phyloP scores from a whole-genome alignment of 495 filamentous ascomycete genomes.

The Hypoxylon lenormandii region DNA sequence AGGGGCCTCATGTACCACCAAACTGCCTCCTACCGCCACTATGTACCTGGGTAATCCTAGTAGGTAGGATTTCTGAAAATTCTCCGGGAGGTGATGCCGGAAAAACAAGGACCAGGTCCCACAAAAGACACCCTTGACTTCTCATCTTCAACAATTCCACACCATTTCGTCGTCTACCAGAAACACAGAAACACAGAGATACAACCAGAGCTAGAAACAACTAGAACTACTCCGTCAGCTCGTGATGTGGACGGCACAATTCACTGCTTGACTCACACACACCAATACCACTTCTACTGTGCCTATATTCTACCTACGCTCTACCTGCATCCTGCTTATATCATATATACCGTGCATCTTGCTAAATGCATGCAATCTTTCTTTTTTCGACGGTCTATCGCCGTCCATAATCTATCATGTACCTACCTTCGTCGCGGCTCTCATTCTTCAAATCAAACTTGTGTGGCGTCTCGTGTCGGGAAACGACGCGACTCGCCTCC shows the following conservation, averaged over 20 bases:
- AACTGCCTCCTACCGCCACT: no score
- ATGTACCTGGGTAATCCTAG: no score
- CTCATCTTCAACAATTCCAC: constrained; percentile 34
- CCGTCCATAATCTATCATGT: background rate
- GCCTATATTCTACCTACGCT: background rate
- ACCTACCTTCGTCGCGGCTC: no score
- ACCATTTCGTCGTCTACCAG: constrained; percentile 25
- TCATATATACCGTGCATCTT: constrained; percentile 11
- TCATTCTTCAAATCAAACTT: no score
- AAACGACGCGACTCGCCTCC: background rate
- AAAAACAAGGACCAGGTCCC: constrained; percentile 4
- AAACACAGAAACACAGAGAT: no score
- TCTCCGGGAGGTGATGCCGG: constrained; percentile 25
- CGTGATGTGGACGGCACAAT: constrained; percentile 6
- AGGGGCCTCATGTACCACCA: background rate
- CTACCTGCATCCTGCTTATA: constrained; percentile 8
- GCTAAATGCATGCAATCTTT: constrained; percentile 21
- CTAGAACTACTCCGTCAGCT: no score
- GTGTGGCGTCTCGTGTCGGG: background rate
- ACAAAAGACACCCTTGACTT: constrained; percentile 31
- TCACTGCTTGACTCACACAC: background rate
- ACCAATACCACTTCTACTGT: no score
- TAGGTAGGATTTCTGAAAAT: constrained; percentile 11
- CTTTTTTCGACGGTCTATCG: constrained; percentile 16
- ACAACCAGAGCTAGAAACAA: no score